phyloP scores from a whole-genome alignment of 148 eudicot genomes.

The Cornus kousa region DNA sequence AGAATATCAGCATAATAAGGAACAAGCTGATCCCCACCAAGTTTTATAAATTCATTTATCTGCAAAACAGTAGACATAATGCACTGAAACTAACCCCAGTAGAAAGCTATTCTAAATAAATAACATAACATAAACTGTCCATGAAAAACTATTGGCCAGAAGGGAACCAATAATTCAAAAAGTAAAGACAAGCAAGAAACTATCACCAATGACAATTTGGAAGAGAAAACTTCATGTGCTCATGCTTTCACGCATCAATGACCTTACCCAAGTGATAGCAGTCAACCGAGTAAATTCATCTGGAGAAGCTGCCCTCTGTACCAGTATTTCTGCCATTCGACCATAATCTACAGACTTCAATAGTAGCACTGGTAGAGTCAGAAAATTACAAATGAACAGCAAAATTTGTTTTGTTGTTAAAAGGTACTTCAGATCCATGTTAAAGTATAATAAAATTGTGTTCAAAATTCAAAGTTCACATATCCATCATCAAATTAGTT shows the following conservation, averaged over 20 bases:
- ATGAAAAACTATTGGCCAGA: not conserved
- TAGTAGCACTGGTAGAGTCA: constrained; percentile 35
- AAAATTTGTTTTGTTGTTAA: constrained; percentile 11
- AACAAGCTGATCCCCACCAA: constrained; percentile 94
- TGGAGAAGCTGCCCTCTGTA: constrained; percentile 82
- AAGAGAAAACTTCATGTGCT: not conserved
- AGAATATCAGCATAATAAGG: constrained; percentile 95
- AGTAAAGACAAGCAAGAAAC: constrained; percentile 6
- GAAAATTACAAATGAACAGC: constrained; percentile 20
- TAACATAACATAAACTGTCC: not conserved
- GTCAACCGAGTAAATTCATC: constrained; percentile 97
- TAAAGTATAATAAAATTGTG: not conserved
- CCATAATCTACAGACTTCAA: constrained; percentile 99
- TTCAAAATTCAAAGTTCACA: not conserved
- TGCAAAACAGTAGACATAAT: constrained; percentile 31
- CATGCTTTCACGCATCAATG: not conserved
- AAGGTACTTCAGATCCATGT: not conserved
- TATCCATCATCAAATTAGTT: constrained; percentile 1
- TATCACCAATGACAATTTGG: not conserved
- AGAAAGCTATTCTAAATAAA: not conserved
- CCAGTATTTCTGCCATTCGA: constrained; percentile 99
- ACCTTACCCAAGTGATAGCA: constrained; percentile 94
- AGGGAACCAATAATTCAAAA: constrained; percentile 4
- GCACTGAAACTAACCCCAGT: constrained; percentile 1
- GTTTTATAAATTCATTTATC: constrained; percentile 96